Evolutionary conservation across 2,329 filamentous ascomycete species (phyloP), one percentile per base, ranked within the genome.

Genomic region (Dactylella cylindrospora): DNA sequence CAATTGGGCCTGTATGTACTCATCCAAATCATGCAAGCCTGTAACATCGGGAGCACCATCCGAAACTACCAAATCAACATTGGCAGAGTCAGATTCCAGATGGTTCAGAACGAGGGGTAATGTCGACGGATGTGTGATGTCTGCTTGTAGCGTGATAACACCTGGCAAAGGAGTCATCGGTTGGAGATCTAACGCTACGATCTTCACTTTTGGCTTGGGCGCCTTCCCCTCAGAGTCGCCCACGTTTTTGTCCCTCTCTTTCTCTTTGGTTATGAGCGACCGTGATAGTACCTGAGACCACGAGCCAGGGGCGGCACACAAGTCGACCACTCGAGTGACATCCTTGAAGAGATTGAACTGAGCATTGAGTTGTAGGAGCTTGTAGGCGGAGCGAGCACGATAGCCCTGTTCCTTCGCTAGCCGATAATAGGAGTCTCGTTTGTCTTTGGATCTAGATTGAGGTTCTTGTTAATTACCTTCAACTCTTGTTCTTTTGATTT

Each of bases 351-450:
- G 81, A 70, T 96, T 87, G 75, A 97, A 98, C 76, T 96, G 89
- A 83, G 81, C 90, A 72, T 98, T 90, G 19, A 98, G 83, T 74
- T 98, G 93, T 9, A 98, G 83, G 19, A 98, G 82, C 75, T 98
- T 98, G 78, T 96, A 98, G 6, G 93, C 93, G 67, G 90, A 95
- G 55, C 93, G 82, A 22, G 93, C 93, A 28, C 93, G 87, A 91
- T 93, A 98, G 66, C 94, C 94, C 77, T 98, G 93, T 74, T 98
- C 93, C 76, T 98, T 98, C 13, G 93, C 93, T 6, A 98, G 86
- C 49, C 93, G 83, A 71, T 98, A 98, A 76, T 98, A 98, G 38
- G 90, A 90, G 73, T 98, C 93, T 47, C 93, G 87, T 76, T 98
- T 98, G 72, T 98, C 93, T 74, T 98, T 98, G 8, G 59, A 64